Conservation (phyloP, 805 yeast species). For the Monosporozyma siamensis region DNA sequence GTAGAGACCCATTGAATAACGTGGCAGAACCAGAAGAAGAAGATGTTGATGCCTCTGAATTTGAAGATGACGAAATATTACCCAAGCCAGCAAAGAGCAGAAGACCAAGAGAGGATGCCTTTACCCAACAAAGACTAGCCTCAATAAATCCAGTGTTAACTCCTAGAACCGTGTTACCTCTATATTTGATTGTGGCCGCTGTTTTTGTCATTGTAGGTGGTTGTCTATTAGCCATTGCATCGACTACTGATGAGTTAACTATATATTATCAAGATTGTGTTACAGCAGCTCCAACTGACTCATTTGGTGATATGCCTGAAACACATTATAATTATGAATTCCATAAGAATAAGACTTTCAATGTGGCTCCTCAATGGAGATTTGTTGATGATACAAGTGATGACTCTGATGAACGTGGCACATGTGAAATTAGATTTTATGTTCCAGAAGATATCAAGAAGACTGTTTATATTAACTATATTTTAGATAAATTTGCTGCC, state of each 20-base stretch:
- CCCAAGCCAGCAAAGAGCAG: constrained; percentile 40
- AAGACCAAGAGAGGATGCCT: constrained; percentile 65
- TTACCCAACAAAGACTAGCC: constrained; percentile 55
- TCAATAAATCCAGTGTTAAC: constrained; percentile 75
- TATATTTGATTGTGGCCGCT: constrained; percentile 63
- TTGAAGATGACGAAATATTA: constrained; percentile 33
- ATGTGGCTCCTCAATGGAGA: constrained; percentile 57
- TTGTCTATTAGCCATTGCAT: constrained; percentile 61
- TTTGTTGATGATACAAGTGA: constrained; percentile 35
- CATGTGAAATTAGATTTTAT: constrained; percentile 66
- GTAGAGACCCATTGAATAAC: constrained; percentile 12
- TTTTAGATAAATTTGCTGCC: constrained; percentile 81
- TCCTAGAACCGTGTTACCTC: constrained; percentile 79
- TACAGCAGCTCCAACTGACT: constrained; percentile 36
- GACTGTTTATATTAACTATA: constrained; percentile 71
- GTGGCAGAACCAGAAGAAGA: constrained; percentile 21
- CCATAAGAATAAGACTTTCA: constrained; percentile 32
- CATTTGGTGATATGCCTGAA: constrained; percentile 45
- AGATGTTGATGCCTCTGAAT: constrained; percentile 30
- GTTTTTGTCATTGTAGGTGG: constrained; percentile 88
- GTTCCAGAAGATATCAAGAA: constrained; percentile 63
- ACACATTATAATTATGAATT: constrained; percentile 52
- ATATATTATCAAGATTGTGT: constrained; percentile 73
- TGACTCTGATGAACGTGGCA: constrained; percentile 45
- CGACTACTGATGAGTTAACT: constrained; percentile 59